Evolutionary conservation across 768 basidiomycete genomes (phyloP), one percentile per base, ranked within the genome.

Genomic region (Leccinum arenicola): DNA sequence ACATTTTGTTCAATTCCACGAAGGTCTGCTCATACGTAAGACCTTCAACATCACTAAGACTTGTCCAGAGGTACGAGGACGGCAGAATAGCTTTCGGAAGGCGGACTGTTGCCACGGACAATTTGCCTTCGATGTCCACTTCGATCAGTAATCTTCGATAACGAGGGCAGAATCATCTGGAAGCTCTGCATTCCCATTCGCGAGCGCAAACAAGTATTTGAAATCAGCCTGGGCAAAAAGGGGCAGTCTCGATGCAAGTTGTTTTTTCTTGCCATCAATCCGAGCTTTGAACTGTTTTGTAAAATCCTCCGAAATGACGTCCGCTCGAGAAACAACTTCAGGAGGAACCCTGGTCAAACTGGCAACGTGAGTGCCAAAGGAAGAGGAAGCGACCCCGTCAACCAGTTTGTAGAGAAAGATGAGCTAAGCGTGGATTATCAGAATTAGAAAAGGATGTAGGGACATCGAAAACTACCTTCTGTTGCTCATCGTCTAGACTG

Each of bases 321-420:
- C 93, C 4, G 97, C 97, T 4, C 97, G 85, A 60, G 89, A 80
- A 43, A 99, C 93, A 15, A 99, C 91, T 8, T 83, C 79, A 14
- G 80, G 69, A 1, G 95, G 94, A 0, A 98, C 93, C 8, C 96
- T 96, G 4, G 96, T 96, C 49, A 99, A 82, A 64, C 88, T 91
- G 29, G 97, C 97, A 45, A 98, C 96, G 68, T 96, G 93, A 1
- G 94, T 94, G 9, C 93, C 94, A 66, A 95, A 95, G 0, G 93
- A 94, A 17, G 89, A 91, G 35, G 86, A 83, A 0, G 93, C 92
- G n/a, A 86, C 87, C 14, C 92, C 92, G 29, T 88, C 84, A 50
- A 95, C 84, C 33, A 98, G 86, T 76, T 98, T 97, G 79, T 96
- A 98, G 19, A 98, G 80, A 79, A 98, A 98, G 19, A 94, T 83